Conservation (phyloP, 2,329 filamentous ascomycete genomes). For the Monilinia fructicola region DNA sequence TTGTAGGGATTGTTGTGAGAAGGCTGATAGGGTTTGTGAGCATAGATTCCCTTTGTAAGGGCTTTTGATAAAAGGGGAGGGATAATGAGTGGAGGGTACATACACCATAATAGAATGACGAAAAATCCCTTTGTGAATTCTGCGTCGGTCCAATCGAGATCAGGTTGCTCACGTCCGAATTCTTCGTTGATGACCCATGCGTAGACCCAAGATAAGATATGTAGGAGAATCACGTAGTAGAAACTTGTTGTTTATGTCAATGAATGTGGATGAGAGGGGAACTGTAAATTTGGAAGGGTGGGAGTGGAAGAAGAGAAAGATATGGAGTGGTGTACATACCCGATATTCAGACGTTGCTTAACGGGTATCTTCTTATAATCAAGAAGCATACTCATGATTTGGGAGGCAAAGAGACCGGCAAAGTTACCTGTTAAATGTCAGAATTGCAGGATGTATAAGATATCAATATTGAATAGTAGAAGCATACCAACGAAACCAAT, state of each 20-base stretch:
- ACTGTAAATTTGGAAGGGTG: background rate
- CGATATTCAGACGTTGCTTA: slow-evolving; percentile 10
- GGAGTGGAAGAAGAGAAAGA: no score
- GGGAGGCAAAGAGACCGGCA: background rate
- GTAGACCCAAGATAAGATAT: slow-evolving; percentile 52
- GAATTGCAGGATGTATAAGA: background rate
- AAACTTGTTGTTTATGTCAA: slow-evolving; percentile 26
- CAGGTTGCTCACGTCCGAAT: slow-evolving; percentile 55
- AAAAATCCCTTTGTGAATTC: slow-evolving; percentile 66
- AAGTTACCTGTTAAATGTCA: background rate
- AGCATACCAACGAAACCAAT: slow-evolving; percentile 10
- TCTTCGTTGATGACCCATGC: slow-evolving; percentile 54
- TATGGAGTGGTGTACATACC: background rate
- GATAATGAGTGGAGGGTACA: background rate
- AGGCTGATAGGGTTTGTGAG: background rate
- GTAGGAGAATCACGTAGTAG: slow-evolving; percentile 60
- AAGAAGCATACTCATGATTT: slow-evolving; percentile 13
- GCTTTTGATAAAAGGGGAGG: background rate
- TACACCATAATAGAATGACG: slow-evolving; percentile 60
- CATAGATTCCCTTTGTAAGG: background rate
- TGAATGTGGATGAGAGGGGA: background rate
- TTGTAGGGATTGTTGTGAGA: slow-evolving; percentile 8
- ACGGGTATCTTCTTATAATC: slow-evolving; percentile 14
- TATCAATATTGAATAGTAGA: background rate
- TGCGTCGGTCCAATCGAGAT: slow-evolving; percentile 60